Percentiles rank a stretch among this genome's conserved stretches.
phyloP scores from a whole-genome alignment of 768 basidiomycete genomes.

The Lactarius sp. region DNA sequence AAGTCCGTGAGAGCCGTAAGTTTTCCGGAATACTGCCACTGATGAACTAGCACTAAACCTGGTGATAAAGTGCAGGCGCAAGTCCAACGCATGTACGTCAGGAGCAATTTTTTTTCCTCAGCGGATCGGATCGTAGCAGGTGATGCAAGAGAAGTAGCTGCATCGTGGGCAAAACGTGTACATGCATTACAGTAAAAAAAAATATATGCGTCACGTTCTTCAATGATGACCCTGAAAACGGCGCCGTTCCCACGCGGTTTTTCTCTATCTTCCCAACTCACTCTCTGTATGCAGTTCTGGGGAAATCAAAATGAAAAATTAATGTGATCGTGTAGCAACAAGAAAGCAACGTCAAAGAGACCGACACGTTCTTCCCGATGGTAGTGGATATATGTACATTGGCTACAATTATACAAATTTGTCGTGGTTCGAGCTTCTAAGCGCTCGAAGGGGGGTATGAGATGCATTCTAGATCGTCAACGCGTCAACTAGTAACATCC shows the following conservation, averaged over 20 bases:
- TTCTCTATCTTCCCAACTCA: background rate
- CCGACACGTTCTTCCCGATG: background rate
- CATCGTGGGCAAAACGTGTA: no score
- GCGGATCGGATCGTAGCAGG: no score
- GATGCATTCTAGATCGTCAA: constrained; percentile 4
- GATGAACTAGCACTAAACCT: background rate
- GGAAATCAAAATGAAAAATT: background rate
- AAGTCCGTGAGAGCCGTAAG: background rate
- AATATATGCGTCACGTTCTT: no score
- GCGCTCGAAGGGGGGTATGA: constrained; percentile 6
- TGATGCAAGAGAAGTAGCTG: no score
- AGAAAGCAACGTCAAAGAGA: background rate
- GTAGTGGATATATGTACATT: background rate
- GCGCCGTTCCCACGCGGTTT: background rate
- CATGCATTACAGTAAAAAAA: no score
- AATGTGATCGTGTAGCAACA: background rate
- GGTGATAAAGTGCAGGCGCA: background rate
- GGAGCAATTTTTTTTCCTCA: no score
- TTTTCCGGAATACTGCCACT: background rate
- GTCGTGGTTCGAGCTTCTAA: background rate
- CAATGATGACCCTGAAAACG: no score
- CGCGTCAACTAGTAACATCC: background rate
- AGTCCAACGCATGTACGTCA: no score
- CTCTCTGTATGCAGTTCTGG: background rate
- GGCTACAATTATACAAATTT: background rate